Evolutionary conservation across 805 yeast genomes (phyloP).

Genomic region (Monosporozyma yasuniensis): DNA sequence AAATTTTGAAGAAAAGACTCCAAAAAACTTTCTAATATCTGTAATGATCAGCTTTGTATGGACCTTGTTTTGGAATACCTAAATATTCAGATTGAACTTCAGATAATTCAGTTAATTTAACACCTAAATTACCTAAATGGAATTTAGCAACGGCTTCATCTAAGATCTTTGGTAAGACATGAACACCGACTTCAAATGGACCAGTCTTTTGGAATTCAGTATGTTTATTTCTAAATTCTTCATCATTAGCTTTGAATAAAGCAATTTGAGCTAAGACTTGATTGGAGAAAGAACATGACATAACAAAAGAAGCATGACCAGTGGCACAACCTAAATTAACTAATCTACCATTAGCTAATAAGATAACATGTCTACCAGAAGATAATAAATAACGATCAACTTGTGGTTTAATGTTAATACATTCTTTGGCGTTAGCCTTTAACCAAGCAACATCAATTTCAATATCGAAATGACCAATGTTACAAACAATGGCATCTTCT

Average conservation of each 20-base stretch:
- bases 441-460: slow-evolving; percentile 99
- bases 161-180: slow-evolving; percentile 92
- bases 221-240: slow-evolving; percentile 64
- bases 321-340: slow-evolving; percentile 99
- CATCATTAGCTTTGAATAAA: slow-evolving; percentile 81
- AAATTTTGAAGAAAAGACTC: slow-evolving; percentile 8
- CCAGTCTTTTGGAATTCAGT: slow-evolving; percentile 91
- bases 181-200: slow-evolving; percentile 86
- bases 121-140: slow-evolving; percentile 93
- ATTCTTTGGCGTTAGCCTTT: slow-evolving; percentile 85
- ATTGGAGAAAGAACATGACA: slow-evolving; percentile 99
- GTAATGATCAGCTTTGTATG: slow-evolving; percentile 96
- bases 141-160: slow-evolving; percentile 98
- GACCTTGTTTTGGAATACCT: slow-evolving; percentile 87
- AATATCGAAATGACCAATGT: slow-evolving; percentile 98
- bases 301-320: slow-evolving; percentile 97
- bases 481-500: slow-evolving; percentile 98
- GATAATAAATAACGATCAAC: slow-evolving; percentile 92
- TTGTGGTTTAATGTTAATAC: slow-evolving; percentile 97
- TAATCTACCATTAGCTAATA: slow-evolving; percentile 98
- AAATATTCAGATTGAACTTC: slow-evolving; percentile 86
- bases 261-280: slow-evolving; percentile 99
- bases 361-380: slow-evolving; percentile 86
- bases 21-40: slow-evolving; percentile 60
- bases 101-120: slow-evolving; percentile 67